Base-by-base conservation (phyloP, 345 rosid species). In the Cochlearia excelsa region DNA sequence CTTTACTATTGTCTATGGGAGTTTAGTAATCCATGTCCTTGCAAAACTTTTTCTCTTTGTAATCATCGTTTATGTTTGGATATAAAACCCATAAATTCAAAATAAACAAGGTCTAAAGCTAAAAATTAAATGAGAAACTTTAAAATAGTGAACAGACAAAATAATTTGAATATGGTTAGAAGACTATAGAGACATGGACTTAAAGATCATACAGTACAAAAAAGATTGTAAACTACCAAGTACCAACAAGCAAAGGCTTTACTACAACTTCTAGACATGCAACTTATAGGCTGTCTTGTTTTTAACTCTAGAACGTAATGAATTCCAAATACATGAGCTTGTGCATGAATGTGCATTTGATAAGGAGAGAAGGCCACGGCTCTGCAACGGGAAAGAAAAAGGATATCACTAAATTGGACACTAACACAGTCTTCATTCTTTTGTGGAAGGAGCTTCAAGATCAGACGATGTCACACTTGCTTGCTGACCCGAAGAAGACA, bases 401-500 rank as follows among this genome's bases (percentile, higher is more conserved):
- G 43, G 51, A 60, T 55, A 39, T 40, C 31, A 52, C 30, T 37
- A 54, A 61, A 39, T 29, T 49, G 58, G 33, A 61, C 41, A 61
- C 52, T 48, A 61, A 49, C 43, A 59, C 57, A 47, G 40, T 41
- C 46, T 1, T 66, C 63, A 54, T 34, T 69, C 63, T 55, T 62
- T 69, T 29, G 57, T 29, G 10, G 46, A 48, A 10, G 52, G 8
- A 48, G 68, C 37, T 4, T 69, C 73, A 5, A 28, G 63, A 55
- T 61, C 58, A 55, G 68, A 41, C 23, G 47, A 54, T 28, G 28
- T 10, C 52, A 42, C 63, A 49, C 16, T 65, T 51, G 88, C 98
- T 73, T 77, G 84, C 66, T 76, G 95, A 59, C 70, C 55, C 4
- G 57, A 68, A 28, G 77, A 63, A 43, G 87, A 74, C 58, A 70